Base-by-base conservation (phyloP, 148 eudicot genomes). In the Polygonum maritimum region DNA sequence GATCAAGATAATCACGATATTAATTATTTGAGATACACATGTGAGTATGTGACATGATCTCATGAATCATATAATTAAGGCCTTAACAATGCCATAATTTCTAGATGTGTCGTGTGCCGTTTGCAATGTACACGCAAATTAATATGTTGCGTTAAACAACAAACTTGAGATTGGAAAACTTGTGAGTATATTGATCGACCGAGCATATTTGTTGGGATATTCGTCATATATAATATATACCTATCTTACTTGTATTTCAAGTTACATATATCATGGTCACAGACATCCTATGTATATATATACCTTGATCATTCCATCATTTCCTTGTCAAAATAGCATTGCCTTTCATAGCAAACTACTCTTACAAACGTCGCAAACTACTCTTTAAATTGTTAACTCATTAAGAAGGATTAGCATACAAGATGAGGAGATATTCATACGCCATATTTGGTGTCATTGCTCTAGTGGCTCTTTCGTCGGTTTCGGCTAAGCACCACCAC, bases 401-500 rank as follows among this genome's bases (percentile, higher is more conserved):
- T 44, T 44, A 44, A 39, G 41, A 39, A 39, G 41, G 41, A 39
- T 39, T 39, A 39, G 7, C 7, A 39, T 44, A 44, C 47, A 44
- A 44, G 22, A 54, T 62, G 69, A 31, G 31, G 69, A 62, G 38
- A 9, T 62, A 67, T 67, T 31, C 69, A 60, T 60, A 26, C 38
- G 19, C 31, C 15, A 12, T 36, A 12, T 26, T 67, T 36, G 71
- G 45, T 15, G 19, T 67, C 45, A 36, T 67, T 67, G 44, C 45
- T 67, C 44, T 36, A 2, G 71, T 38, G 3, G 44, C 38, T 67
- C 71, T 67, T 38, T 67, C 69, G 31, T 62, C 71, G 41, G 71
- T 67, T 36, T 36, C 71, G 10, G 71, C 71, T 21, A 67, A 67
- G 22, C 71, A 67, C 21, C 71, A 67, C 41, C 71, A 67, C 67